These are phyloP conservation scores for Ophiostoma quercus DNA, from an alignment of 2,329 filamentous ascomycete genomes.

Conservation along the genomic window DNA sequence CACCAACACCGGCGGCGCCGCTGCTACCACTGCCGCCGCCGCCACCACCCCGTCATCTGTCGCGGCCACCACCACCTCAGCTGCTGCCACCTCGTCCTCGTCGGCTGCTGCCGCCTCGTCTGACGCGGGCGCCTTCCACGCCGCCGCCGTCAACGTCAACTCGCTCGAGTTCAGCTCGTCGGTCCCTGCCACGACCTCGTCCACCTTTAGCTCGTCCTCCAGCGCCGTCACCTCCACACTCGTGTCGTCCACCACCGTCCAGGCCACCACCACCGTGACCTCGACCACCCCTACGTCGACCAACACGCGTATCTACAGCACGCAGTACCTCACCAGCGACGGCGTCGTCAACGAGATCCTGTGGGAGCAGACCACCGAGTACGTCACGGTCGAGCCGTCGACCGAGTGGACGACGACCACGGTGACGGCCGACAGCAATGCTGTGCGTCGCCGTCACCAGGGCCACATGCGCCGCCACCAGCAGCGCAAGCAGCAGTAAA, in stretches of 20 bases:
- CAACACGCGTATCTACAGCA: conserved; percentile 41
- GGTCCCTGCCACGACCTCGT: conserved; percentile 6
- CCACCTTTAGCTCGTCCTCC: neutral
- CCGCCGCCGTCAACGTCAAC: conserved; percentile 22
- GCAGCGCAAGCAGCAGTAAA: conserved; percentile 8
- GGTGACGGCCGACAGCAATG: conserved; percentile 30
- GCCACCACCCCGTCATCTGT: conserved; percentile 17
- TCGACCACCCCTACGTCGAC: conserved; percentile 31
- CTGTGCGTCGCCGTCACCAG: conserved; percentile 30
- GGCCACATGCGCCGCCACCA: conserved; percentile 39
- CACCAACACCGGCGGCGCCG: conserved; percentile 22
- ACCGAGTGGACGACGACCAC: conserved; percentile 38
- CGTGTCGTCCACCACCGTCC: conserved; percentile 12
- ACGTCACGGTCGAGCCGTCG: conserved; percentile 42
- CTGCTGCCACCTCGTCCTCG: neutral
- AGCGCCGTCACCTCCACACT: conserved; percentile 5
- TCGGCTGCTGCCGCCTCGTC: neutral
- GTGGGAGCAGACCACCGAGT: conserved; percentile 52
- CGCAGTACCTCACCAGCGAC: conserved; percentile 48
- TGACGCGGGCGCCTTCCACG: neutral
- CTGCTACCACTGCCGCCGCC: conserved; percentile 14
- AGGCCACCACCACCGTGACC: conserved; percentile 3
- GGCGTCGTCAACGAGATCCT: conserved; percentile 51
- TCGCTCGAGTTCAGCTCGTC: neutral
- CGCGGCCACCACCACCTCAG: conserved; percentile 13